Percentiles rank a stretch among this genome's conserved stretches.
These are phyloP conservation scores for Cordyceps militaris DNA, from an alignment of 2,329 filamentous ascomycete species.

Conservation along the genomic window DNA sequence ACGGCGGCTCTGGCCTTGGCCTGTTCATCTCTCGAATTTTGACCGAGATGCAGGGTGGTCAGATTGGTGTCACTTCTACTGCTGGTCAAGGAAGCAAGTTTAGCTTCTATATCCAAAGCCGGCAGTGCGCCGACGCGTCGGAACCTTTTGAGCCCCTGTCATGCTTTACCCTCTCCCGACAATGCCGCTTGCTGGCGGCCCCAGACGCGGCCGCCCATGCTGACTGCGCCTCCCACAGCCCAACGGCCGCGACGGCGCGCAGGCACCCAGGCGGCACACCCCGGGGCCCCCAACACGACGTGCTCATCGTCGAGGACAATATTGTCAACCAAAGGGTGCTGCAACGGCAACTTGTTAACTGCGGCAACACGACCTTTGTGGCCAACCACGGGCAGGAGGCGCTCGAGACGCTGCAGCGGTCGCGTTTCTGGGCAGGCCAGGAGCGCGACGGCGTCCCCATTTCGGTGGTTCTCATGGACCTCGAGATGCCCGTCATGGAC, in stretches of 20 bases:
- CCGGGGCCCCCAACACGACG: slow-evolving; percentile 37
- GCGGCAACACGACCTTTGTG: slow-evolving; percentile 53
- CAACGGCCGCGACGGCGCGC: background rate
- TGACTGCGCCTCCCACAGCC: background rate
- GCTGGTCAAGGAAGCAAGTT: slow-evolving; percentile 66
- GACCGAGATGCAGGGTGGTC: slow-evolving; percentile 69
- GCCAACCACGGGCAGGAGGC: slow-evolving; percentile 61
- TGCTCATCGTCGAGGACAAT: slow-evolving; percentile 63
- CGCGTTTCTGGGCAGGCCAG: slow-evolving; percentile 48
- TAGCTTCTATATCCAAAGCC: slow-evolving; percentile 67
- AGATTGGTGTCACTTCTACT: slow-evolving; percentile 64
- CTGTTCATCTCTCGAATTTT: slow-evolving; percentile 72
- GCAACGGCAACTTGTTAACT: slow-evolving; percentile 52
- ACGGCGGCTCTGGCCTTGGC: slow-evolving; percentile 62
- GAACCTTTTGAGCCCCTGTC: slow-evolving; percentile 31
- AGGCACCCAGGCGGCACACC: slow-evolving; percentile 6
- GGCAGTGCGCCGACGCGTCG: slow-evolving; percentile 42
- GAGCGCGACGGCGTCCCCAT: slow-evolving; percentile 45
- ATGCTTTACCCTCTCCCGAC: slow-evolving; percentile 22
- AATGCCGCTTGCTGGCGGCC: slow-evolving; percentile 12
- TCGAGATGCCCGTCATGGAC: slow-evolving; percentile 82
- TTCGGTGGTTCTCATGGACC: slow-evolving; percentile 69
- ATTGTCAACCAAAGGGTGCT: slow-evolving; percentile 60
- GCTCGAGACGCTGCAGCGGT: slow-evolving; percentile 48
- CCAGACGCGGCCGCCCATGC: background rate